Evolutionary conservation across 2,329 filamentous ascomycete species (phyloP).

Genomic region (Elsinoe ampelina): DNA sequence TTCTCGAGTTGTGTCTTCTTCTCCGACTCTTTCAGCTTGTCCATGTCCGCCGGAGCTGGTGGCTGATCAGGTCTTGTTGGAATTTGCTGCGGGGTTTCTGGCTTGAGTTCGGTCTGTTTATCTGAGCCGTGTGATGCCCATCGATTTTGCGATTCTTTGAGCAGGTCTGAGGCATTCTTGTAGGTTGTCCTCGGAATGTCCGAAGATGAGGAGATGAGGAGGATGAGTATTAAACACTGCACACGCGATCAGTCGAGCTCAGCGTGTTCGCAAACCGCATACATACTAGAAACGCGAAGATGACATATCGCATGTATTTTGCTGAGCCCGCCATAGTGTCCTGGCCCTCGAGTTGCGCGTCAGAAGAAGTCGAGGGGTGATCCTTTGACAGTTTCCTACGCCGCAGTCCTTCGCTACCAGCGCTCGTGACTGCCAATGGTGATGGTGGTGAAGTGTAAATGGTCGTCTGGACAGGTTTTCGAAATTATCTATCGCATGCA

Average conservation of each 20-base stretch:
- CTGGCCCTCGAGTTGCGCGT: neutral
- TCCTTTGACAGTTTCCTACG: constrained; percentile 9
- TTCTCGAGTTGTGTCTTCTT: neutral
- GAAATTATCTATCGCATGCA: neutral
- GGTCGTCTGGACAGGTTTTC: neutral
- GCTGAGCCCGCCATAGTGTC: constrained; percentile 57
- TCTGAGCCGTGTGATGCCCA: constrained; percentile 17
- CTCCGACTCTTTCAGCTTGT: neutral
- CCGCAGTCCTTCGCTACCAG: constrained; percentile 12
- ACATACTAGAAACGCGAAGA: constrained; percentile 75
- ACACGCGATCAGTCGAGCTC: neutral
- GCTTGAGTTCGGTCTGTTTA: constrained; percentile 20
- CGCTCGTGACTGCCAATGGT: constrained; percentile 7
- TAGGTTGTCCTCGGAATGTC: constrained; percentile 26
- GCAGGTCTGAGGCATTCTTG: constrained; percentile 26
- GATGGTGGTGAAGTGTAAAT: neutral
- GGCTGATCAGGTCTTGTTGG: neutral
- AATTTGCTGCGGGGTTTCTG: constrained; percentile 6
- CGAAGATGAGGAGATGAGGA: constrained; percentile 65
- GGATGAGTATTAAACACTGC: constrained; percentile 63
- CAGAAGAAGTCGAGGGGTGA: neutral
- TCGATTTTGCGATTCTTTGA: constrained; percentile 24
- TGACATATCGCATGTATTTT: constrained; percentile 62
- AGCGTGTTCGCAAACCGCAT: constrained; percentile 18
- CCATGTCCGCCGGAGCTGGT: neutral